Base-by-base conservation (phyloP, 1,139 yeast genomes). In the Blastobotrys arbuscula region DNA sequence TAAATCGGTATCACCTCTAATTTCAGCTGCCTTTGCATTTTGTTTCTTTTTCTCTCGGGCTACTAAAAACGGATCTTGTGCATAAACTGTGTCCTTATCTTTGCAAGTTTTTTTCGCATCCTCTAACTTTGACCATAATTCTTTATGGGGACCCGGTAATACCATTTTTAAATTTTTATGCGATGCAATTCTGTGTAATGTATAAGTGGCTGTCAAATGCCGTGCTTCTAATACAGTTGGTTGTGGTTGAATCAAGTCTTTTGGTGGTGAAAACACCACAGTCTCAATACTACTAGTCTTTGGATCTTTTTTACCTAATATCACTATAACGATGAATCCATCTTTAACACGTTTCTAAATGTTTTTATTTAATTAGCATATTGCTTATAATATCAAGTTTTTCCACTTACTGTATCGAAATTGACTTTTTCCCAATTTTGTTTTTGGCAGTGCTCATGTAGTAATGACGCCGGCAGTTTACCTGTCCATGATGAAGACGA, bases 211-310 rank as follows among this genome's bases (percentile, higher is more conserved):
- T 1, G 90, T 88, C 61, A 77, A 77, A 63, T 90, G 95, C 45
- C 97, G 75, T 2, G 97, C 97, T 59, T 90, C 97, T 38, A 88
- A 73, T 8, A 95, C 77, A 0, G 97, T 87, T 47, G 78, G 83
- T 59, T 84, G 86, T 0, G 88, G 82, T n/a, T 68, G 64, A 18
- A 81, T 73, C 8, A 73, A 54, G 20, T 71, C 71, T 3, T 63
- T 49, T 1, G 87, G 85, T 4, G 94, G 92, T 30, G 73, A 70
- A 73, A 84, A 77, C 49, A 74, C 72, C 2, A 88, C 74, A 9
- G 70, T 67, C 33, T 90, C 77, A 12, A 74, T 58, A 56, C 84
- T 89, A 42, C 79, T 79, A 0, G 96, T 82, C 61, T 87, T 88
- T 0, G 96, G 95, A 57, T 90, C 86, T 48, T 78, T 80, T 77